Conservation (phyloP, 2,329 filamentous ascomycete genomes). For the Claviceps africana region DNA sequence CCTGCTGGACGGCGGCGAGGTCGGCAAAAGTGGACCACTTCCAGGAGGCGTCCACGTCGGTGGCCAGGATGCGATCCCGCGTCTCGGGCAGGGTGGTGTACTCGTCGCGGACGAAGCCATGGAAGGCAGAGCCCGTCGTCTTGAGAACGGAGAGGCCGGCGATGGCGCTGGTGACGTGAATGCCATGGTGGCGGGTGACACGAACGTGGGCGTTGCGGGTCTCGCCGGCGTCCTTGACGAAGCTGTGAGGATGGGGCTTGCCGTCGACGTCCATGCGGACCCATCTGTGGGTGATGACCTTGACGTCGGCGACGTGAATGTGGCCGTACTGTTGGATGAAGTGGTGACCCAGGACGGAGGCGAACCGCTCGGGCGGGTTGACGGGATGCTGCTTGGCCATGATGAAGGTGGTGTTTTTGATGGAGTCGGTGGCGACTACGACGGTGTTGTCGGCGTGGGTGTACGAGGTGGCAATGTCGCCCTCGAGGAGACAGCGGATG, state of each 20-base stretch:
- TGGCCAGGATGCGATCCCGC: slow-evolving; percentile 91
- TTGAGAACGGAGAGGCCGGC: slow-evolving; percentile 79
- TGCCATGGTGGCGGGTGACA: slow-evolving; percentile 52
- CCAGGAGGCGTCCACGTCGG: slow-evolving; percentile 80
- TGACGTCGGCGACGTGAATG: slow-evolving; percentile 73
- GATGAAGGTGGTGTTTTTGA: slow-evolving; percentile 96
- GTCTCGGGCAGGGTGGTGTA: slow-evolving; percentile 83
- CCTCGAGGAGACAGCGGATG: slow-evolving; percentile 82
- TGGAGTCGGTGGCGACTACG: slow-evolving; percentile 90
- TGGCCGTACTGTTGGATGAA: slow-evolving; percentile 81
- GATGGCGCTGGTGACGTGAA: slow-evolving; percentile 66
- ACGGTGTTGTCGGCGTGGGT: slow-evolving; percentile 88
- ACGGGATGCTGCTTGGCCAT: slow-evolving; percentile 88
- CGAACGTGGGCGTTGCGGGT: slow-evolving; percentile 68
- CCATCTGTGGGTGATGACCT: slow-evolving; percentile 79
- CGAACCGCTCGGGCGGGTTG: slow-evolving; percentile 85
- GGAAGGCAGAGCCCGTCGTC: slow-evolving; percentile 91
- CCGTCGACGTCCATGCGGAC: slow-evolving; percentile 77
- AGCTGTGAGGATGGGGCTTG: slow-evolving; percentile 86
- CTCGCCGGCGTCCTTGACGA: slow-evolving; percentile 80
- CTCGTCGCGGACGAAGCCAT: slow-evolving; percentile 85
- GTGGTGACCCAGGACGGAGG: slow-evolving; percentile 69
- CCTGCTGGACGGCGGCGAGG: slow-evolving; percentile 51
- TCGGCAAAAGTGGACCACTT: slow-evolving; percentile 60
- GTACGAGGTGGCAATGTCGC: slow-evolving; percentile 81